Evolutionary conservation across 148 eudicot genomes (phyloP).

Genomic region (Diospyros lotus): DNA sequence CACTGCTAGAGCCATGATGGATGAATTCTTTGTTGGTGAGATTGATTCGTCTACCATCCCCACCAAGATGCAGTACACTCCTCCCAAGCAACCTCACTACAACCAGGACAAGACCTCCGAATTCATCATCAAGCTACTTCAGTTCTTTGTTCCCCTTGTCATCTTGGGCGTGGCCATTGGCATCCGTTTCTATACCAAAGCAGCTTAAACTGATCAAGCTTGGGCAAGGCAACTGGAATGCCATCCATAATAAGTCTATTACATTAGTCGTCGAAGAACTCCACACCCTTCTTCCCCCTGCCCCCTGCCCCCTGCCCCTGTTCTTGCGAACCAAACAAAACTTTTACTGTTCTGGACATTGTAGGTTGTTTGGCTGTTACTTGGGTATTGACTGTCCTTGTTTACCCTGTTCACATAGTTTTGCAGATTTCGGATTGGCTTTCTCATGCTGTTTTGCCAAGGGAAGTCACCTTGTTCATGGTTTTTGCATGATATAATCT

Average conservation of each 20-base stretch:
- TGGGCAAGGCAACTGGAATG: neutral
- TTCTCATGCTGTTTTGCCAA: no score
- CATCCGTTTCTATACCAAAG: constrained; percentile 52
- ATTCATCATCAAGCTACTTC: constrained; percentile 49
- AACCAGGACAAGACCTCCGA: constrained; percentile 54
- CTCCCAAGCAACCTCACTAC: constrained; percentile 48
- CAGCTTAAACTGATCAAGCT: constrained; percentile 18
- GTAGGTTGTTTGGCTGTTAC: neutral
- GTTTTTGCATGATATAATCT: no score
- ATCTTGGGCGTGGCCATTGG: constrained; percentile 59
- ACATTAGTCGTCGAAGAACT: neutral
- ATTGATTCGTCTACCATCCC: constrained; percentile 45
- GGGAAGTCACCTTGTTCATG: no score
- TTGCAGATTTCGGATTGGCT: no score
- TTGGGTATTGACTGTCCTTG: neutral
- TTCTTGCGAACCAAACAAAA: neutral
- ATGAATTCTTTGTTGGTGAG: constrained; percentile 43
- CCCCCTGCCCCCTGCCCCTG: no score
- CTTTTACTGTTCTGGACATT: neutral
- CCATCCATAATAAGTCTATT: constrained; percentile 1
- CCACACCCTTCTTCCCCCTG: neutral
- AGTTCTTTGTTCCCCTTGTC: constrained; percentile 58
- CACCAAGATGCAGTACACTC: constrained; percentile 31
- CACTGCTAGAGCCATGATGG: constrained; percentile 61
- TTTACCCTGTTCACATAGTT: neutral